Evolutionary conservation across 2,329 filamentous ascomycete genomes (phyloP).

Genomic region (Hypoxylon sp.): DNA sequence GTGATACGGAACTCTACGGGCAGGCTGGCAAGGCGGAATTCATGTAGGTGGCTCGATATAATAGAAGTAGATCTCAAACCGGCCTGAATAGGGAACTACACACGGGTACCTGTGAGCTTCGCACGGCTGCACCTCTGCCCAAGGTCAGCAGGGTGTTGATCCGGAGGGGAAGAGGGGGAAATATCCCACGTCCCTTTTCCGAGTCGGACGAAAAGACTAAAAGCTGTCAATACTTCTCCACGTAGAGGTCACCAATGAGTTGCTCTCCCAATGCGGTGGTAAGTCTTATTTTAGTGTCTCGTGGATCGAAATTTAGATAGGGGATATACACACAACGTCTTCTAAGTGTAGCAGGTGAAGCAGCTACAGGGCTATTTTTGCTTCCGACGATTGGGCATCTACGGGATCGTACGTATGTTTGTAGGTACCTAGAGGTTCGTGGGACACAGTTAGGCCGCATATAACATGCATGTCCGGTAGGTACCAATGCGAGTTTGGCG

Average conservation of each 20-base stretch:
- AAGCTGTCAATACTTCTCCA: constrained; percentile 17
- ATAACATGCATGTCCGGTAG: constrained; percentile 49
- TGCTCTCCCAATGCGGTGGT: constrained; percentile 43
- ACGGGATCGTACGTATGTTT: constrained; percentile 47
- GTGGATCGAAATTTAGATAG: constrained; percentile 33
- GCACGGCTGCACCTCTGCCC: constrained; percentile 47
- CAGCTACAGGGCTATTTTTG: constrained; percentile 30
- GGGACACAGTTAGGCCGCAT: constrained; percentile 54
- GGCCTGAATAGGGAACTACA: constrained; percentile 44
- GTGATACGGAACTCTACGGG: constrained; percentile 42
- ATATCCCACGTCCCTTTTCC: constrained; percentile 43
- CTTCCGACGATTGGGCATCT: constrained; percentile 50
- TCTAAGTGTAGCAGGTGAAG: constrained; percentile 29
- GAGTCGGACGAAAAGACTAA: constrained; percentile 40
- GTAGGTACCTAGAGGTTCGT: constrained; percentile 46
- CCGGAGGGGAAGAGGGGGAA: constrained; percentile 37
- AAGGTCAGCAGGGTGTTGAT: constrained; percentile 46
- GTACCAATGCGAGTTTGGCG: constrained; percentile 41
- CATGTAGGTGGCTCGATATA: constrained; percentile 35
- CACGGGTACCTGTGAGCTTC: constrained; percentile 42
- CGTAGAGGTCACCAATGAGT: constrained; percentile 41
- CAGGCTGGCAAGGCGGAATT: constrained; percentile 28
- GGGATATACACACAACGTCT: constrained; percentile 23
- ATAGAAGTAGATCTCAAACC: constrained; percentile 33
- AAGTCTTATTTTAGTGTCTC: constrained; percentile 38